Evolutionary conservation across 495 filamentous ascomycete species (phyloP), one percentile per base, ranked within the genome.

Genomic region (Diplogelasinospora grovesii): DNA sequence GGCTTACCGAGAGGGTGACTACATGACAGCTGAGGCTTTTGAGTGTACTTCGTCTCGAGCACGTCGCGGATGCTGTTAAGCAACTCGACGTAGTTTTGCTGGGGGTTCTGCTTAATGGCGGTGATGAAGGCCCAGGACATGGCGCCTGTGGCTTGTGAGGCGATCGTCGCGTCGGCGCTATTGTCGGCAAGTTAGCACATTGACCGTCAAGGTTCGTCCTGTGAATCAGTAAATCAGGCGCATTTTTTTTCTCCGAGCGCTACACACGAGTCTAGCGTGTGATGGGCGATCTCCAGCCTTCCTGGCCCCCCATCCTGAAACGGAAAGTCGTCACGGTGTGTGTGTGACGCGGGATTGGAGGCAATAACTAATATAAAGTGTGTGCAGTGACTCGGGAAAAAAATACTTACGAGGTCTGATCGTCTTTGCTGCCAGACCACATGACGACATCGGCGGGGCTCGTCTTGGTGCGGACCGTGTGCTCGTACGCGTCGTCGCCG

Each of bases 101-200:
- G 81, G 1, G 90, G 88, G 52, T 97, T 90, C 71, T 88, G 85
- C 70, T 84, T 89, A 42, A 97, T 69, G 27, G 88, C 84, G 15
- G 71, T 75, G 63, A 97, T 89, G 64, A 98, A 98, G 8, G 92
- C 92, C 71, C 81, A 93, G 0, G 86, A 94, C 92, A 98, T 96
- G 53, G 92, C 92, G 36, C 92, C 92, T 1, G 92, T 96, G 27
- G 92, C 93, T 57, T 96, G 75, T 37, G 88, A 82, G 18, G 70
- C 73, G 36, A 81, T 77, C 8, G 65, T 74, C 10, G 78, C 73
- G 49, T 82, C 78, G 53, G 78, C 78, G 18, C 78, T 81, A 40
- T 14, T 6, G 14, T 35, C 9, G 19, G 22, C 49, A 42, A 57
- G 78, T 43, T 37, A 41, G 23, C 29, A 42, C 9, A 25, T 28